A percentile compares a stretch with the other conserved stretches of the same genome.
phyloP scores from a whole-genome alignment of 2,329 filamentous ascomycete genomes.

The Aspergillus texensis region DNA sequence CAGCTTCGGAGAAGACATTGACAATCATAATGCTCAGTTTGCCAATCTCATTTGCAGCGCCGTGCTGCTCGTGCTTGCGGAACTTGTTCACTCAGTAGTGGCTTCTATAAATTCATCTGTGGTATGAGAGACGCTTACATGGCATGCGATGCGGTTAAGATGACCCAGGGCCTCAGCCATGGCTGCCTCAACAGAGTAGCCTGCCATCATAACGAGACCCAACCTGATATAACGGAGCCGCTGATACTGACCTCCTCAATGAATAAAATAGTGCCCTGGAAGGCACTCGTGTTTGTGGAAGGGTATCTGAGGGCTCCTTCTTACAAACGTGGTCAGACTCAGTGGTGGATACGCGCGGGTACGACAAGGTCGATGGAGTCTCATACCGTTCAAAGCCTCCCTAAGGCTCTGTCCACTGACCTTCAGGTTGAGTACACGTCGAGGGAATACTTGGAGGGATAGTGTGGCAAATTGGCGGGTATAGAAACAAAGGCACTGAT shows the following conservation, averaged over 20 bases:
- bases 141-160: constrained; percentile 27
- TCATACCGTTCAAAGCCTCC: constrained; percentile 10
- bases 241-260: neutral
- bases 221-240: constrained; percentile 4
- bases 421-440: neutral
- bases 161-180: constrained; percentile 34
- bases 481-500: constrained; percentile 2
- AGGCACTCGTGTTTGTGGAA: constrained; percentile 2
- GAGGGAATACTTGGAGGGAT: neutral
- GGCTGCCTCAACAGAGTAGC: constrained; percentile 27
- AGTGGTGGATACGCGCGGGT: neutral
- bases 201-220: constrained; percentile 16
- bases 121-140: constrained; percentile 25
- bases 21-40: constrained; percentile 37
- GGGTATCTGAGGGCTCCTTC: neutral
- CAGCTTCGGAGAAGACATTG: constrained; percentile 34
- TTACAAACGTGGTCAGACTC: neutral
- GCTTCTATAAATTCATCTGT: neutral
- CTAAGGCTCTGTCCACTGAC: neutral
- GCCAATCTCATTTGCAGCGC: constrained; percentile 39
- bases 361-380: neutral
- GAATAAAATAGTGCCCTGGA: neutral
- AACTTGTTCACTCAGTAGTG: constrained; percentile 26
- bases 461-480: constrained; percentile 1
- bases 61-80: constrained; percentile 30